These are phyloP conservation scores for Prunus mume DNA, from an alignment of 306 rosid species.

Conservation along the genomic window DNA sequence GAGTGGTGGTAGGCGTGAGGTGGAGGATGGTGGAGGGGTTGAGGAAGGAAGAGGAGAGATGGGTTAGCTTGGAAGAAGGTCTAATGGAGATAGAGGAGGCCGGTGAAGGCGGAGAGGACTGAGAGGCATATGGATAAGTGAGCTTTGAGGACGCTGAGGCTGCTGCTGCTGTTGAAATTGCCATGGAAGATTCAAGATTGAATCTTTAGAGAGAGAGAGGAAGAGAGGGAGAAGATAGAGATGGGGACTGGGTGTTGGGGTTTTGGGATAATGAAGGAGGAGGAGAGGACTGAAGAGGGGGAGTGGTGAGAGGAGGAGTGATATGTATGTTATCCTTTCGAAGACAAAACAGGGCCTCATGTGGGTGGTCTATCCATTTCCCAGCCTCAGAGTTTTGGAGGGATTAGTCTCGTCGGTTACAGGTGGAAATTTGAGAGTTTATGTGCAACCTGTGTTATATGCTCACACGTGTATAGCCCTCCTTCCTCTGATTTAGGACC, in stretches of 20 bases:
- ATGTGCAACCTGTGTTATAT: conserved; percentile 4
- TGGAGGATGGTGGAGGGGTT: conserved; percentile 59
- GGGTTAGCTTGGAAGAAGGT: conserved; percentile 37
- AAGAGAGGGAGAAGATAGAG: background rate
- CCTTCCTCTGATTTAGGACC: too few relatives aligned
- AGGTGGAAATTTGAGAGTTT: background rate
- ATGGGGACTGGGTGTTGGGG: background rate
- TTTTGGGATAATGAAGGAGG: background rate
- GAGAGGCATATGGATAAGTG: conserved; percentile 27
- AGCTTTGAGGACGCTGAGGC: conserved; percentile 50
- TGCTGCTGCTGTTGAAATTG: conserved; percentile 45
- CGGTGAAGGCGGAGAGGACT: conserved; percentile 24
- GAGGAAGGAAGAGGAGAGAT: conserved; percentile 62
- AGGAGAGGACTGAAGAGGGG: background rate
- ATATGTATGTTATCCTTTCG: conserved; percentile 31
- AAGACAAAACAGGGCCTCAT: conserved; percentile 41
- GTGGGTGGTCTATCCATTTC: conserved; percentile 42
- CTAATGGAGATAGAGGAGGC: conserved; percentile 21
- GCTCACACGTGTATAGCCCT: conserved; percentile 18
- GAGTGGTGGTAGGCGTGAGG: conserved; percentile 28
- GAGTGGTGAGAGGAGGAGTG: background rate
- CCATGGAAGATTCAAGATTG: conserved; percentile 32
- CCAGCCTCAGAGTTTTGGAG: conserved; percentile 20
- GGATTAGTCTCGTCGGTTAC: conserved; percentile 1
- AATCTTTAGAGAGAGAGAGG: background rate